Conservation (phyloP, 2,329 filamentous ascomycete genomes). For the Penicillium freii region DNA sequence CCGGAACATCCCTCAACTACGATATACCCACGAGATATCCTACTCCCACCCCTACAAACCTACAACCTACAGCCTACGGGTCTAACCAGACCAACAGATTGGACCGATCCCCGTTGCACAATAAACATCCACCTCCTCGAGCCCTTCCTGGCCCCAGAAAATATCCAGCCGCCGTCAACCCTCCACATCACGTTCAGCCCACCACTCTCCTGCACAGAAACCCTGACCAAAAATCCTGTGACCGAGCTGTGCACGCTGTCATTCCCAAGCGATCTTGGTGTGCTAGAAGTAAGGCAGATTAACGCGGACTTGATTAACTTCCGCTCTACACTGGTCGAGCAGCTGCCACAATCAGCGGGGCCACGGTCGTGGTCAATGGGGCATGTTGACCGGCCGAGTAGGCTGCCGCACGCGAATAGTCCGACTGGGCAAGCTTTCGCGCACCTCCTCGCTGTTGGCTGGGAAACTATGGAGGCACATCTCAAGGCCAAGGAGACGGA, state of each 20-base stretch:
- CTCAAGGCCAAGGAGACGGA: constrained; percentile 47
- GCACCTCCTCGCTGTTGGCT: constrained; percentile 50
- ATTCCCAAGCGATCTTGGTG: constrained; percentile 39
- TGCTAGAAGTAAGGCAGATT: constrained; percentile 29
- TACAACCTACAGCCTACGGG: not conserved
- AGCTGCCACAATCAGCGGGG: constrained; percentile 29
- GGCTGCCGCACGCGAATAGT: constrained; percentile 36
- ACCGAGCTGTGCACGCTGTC: constrained; percentile 51
- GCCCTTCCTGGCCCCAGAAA: constrained; percentile 25
- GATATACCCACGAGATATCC: not conserved
- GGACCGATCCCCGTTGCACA: constrained; percentile 33
- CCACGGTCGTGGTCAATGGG: constrained; percentile 37
- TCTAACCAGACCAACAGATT: constrained; percentile 26
- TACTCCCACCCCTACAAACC: not conserved
- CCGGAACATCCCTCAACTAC: not conserved
- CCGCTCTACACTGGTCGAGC: constrained; percentile 31
- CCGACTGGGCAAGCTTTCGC: constrained; percentile 43
- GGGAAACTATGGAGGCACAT: constrained; percentile 53
- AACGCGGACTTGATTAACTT: constrained; percentile 41
- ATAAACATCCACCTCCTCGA: constrained; percentile 17
- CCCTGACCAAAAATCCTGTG: constrained; percentile 42
- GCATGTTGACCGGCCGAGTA: constrained; percentile 37
- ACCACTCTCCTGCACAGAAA: constrained; percentile 25
- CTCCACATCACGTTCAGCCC: constrained; percentile 36
- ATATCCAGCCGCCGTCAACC: constrained; percentile 20